A percentile compares a stretch with the other conserved stretches of the same genome.
Conservation (phyloP, 352 stramenopile genomes). For the Peronospora farinosa region DNA sequence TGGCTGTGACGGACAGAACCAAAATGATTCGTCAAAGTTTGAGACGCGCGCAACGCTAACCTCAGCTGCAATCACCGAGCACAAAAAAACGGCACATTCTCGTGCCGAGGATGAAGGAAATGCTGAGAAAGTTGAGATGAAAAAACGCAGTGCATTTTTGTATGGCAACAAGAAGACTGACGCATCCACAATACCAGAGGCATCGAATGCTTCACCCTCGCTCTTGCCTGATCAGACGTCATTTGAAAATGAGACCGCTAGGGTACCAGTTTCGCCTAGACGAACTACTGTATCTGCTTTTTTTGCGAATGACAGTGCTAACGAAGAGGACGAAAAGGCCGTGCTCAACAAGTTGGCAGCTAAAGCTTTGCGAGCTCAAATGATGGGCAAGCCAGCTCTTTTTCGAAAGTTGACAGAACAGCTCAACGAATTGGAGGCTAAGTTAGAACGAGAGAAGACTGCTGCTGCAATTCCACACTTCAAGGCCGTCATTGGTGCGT, state of each 20-base stretch:
- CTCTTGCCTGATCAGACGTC: background rate
- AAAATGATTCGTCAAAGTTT: background rate
- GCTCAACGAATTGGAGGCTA: conserved; percentile 74
- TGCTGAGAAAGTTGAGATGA: conserved; percentile 33
- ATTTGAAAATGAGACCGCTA: background rate
- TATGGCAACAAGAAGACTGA: conserved; percentile 35
- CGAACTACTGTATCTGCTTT: conserved; percentile 5
- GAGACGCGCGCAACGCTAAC: background rate
- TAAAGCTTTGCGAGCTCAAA: conserved; percentile 69
- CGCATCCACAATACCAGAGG: background rate
- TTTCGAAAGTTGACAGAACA: conserved; percentile 73
- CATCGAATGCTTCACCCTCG: conserved; percentile 1
- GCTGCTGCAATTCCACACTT: conserved; percentile 47
- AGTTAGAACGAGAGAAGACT: conserved; percentile 37
- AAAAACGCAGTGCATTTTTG: conserved; percentile 54
- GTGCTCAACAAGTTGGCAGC: conserved; percentile 81
- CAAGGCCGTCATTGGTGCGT: conserved; percentile 45
- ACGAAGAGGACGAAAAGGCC: conserved; percentile 26
- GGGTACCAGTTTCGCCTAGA: conserved; percentile 2
- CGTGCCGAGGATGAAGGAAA: conserved; percentile 27
- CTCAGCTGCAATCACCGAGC: conserved; percentile 4
- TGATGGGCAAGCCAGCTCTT: conserved; percentile 70
- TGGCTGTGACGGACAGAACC: conserved; percentile 3
- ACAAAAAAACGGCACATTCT: conserved; percentile 1
- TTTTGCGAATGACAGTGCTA: background rate